Base-by-base conservation (phyloP, 805 yeast species). In the Lachancea meyersii region DNA sequence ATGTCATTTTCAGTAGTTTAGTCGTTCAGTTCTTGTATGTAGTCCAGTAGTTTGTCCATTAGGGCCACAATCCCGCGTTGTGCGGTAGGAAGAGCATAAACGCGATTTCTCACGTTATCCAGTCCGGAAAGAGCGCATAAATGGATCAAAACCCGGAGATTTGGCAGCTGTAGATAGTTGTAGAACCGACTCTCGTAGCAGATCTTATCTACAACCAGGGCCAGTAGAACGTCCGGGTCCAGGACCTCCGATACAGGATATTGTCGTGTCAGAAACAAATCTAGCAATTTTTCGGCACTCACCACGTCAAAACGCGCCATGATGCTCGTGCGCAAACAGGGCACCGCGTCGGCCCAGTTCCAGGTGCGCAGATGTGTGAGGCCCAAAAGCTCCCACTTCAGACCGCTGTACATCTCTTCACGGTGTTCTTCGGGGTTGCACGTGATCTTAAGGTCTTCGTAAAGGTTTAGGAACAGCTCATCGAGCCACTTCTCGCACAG, bases 351-450 rank as follows among this genome's bases (percentile, higher is more conserved):
- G 36, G 67, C 68, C 54, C 59, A 75, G 47, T 73, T 69, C 51
- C 70, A 72, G 1, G 75, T 69, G 48, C 76, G 66, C 38, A 65
- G 60, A 24, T 74, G 65, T 17, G 81, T 71, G 6, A 76, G 63
- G 0, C 89, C 91, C 35, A 82, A 67, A 48, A 82, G 62, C 52
- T 80, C 84, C 91, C 91, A 84, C 55, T 84, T 87, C 20, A 82
- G 57, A 0, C 85, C 82, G 53, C 80, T 75, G 50, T 79, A 80
- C 43, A 67, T 70, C 11, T 68, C 58, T 4, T 53, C 60, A 16
- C 50, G 48, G 20, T 54, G 57, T 17, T 53, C 59, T 28, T 57
- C 55, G 34, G 59, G 48, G 38, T 44, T 49, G 31, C 51, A 55
- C 19, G 64, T 57, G 13, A 66, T 57, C 24, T 52, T 56, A 27